phyloP scores from a whole-genome alignment of 148 eudicot genomes.

The Cornus controversa region DNA sequence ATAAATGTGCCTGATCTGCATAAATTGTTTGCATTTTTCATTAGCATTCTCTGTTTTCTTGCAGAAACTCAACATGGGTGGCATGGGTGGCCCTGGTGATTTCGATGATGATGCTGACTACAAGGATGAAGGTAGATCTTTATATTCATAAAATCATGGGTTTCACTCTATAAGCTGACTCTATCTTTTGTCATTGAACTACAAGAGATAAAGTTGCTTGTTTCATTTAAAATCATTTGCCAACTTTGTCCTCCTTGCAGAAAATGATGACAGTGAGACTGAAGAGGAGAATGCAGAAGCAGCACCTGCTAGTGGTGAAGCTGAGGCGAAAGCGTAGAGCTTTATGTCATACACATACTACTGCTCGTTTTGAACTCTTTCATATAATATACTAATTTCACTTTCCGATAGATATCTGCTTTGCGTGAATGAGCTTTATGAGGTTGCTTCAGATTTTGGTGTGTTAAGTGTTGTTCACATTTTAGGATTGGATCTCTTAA shows the following conservation, averaged over 20 bases:
- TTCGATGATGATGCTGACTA: slow-evolving; percentile 38
- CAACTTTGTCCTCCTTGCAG: not conserved
- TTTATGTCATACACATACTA: not conserved
- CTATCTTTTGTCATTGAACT: not conserved
- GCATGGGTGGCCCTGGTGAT: slow-evolving; percentile 68
- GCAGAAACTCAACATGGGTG: slow-evolving; percentile 70
- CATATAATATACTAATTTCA: not conserved
- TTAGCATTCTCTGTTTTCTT: slow-evolving; percentile 1
- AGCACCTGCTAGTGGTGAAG: slow-evolving; percentile 18
- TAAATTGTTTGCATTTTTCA: not conserved
- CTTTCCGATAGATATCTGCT: not conserved
- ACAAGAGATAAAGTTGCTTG: not conserved
- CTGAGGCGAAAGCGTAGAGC: slow-evolving; percentile 7
- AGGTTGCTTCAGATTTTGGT: not conserved
- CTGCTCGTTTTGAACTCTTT: not conserved
- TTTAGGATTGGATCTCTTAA: not conserved
- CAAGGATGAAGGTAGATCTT: slow-evolving; percentile 37
- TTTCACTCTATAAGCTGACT: not conserved
- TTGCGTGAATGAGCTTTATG: not conserved
- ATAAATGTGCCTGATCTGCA: not conserved
- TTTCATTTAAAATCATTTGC: not conserved
- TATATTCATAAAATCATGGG: not conserved
- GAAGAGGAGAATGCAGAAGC: slow-evolving; percentile 12
- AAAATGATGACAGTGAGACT: slow-evolving; percentile 21
- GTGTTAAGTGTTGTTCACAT: not conserved